Conservation (phyloP, 1,139 yeast species). For the Arxiozyma heterogenica region DNA sequence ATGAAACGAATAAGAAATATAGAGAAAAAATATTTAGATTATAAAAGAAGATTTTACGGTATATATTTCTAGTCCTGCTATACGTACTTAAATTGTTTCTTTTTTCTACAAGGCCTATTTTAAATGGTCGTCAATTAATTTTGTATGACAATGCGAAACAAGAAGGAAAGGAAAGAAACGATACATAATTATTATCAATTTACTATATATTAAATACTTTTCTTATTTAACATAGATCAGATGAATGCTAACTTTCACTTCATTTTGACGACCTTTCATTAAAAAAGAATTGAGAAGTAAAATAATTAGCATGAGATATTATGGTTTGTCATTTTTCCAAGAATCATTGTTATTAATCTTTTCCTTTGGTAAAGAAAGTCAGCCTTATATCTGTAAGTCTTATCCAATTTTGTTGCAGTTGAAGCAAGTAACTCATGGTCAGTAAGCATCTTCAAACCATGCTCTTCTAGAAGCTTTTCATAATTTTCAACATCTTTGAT, state of each 20-base stretch:
- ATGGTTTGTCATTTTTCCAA: background rate
- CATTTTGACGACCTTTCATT: too few relatives aligned
- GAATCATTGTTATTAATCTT: constrained; percentile 1
- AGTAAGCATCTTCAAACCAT: constrained; percentile 30
- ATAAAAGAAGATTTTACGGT: background rate
- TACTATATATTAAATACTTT: too few relatives aligned
- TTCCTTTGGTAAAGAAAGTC: background rate
- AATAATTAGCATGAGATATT: background rate
- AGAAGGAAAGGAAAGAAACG: background rate
- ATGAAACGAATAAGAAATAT: too few relatives aligned
- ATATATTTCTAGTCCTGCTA: background rate
- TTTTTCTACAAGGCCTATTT: background rate
- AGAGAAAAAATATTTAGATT: too few relatives aligned
- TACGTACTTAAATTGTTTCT: too few relatives aligned
- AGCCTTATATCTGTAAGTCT: background rate
- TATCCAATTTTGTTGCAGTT: background rate
- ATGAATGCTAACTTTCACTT: background rate
- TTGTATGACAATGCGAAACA: background rate
- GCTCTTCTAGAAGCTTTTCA: constrained; percentile 21
- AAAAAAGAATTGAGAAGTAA: too few relatives aligned
- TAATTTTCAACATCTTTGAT: constrained; percentile 18
- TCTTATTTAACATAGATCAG: background rate
- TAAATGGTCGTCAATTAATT: too few relatives aligned
- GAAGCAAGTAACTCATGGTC: constrained; percentile 21
- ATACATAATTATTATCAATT: too few relatives aligned